Percentiles rank a stretch among this genome's conserved stretches.
Conservation (phyloP, 257 asterid genomes). For the Solanum boliviense region DNA sequence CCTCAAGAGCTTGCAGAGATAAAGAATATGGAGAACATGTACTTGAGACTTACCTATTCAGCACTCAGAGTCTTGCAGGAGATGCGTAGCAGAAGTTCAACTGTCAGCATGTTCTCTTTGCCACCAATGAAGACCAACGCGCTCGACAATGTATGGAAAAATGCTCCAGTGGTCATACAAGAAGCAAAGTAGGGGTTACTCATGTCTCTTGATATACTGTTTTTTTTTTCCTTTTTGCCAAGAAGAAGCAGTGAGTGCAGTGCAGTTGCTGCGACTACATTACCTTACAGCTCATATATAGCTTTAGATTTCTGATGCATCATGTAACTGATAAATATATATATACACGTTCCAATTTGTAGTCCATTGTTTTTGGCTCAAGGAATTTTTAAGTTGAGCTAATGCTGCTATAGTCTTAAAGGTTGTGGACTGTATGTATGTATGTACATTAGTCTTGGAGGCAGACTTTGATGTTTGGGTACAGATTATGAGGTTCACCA, state of each 20-base stretch:
- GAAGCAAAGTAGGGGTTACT: constrained; percentile 8
- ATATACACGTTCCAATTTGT: not conserved
- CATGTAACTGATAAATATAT: not conserved
- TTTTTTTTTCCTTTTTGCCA: not conserved
- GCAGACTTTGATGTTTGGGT: not conserved
- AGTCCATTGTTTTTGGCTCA: not conserved
- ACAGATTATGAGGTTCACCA: not conserved
- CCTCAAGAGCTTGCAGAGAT: constrained; percentile 49
- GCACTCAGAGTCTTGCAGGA: constrained; percentile 51
- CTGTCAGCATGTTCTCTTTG: constrained; percentile 48
- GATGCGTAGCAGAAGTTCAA: constrained; percentile 61
- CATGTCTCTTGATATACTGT: not conserved
- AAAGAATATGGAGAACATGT: constrained; percentile 31
- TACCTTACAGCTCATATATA: not conserved
- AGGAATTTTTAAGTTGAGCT: not conserved
- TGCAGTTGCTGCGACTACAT: not conserved
- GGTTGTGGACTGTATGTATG: not conserved
- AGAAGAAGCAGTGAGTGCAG: not conserved
- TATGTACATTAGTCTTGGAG: not conserved
- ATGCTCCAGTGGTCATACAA: constrained; percentile 18
- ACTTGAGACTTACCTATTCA: constrained; percentile 44
- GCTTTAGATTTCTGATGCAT: not conserved
- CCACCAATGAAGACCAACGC: constrained; percentile 43
- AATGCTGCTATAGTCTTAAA: not conserved
- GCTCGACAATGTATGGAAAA: constrained; percentile 26